phyloP scores from a whole-genome alignment of 2,329 filamentous ascomycete genomes.

The Acrocalymma vagum region DNA sequence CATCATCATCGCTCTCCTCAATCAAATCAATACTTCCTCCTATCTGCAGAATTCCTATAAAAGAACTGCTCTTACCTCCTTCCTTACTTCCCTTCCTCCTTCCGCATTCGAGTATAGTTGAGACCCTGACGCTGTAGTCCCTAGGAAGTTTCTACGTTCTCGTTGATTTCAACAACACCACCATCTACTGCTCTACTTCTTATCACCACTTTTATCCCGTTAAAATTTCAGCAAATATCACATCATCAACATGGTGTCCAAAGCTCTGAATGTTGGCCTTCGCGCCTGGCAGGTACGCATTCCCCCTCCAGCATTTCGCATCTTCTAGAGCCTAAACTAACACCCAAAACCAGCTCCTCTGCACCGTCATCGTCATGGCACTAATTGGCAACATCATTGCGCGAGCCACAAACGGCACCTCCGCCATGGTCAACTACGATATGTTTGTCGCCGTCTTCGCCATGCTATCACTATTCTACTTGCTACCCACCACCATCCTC shows the following conservation, averaged over 20 bases:
- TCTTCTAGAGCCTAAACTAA: not conserved
- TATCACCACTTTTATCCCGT: slow-evolving; percentile 8
- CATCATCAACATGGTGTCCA: slow-evolving; percentile 49
- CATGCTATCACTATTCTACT: slow-evolving; percentile 72
- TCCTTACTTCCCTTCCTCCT: slow-evolving; percentile 1
- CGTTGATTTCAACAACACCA: not conserved
- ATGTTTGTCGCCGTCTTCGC: slow-evolving; percentile 75
- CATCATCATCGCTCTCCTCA: slow-evolving; percentile 6
- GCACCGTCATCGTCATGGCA: slow-evolving; percentile 67
- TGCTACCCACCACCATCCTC: slow-evolving; percentile 65
- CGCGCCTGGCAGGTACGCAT: slow-evolving; percentile 51
- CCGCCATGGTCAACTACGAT: slow-evolving; percentile 66
- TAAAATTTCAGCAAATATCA: slow-evolving; percentile 12
- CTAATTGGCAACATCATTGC: slow-evolving; percentile 71
- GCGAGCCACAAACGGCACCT: slow-evolving; percentile 60
- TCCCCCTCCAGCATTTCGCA: not conserved
- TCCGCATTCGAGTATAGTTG: slow-evolving; percentile 4
- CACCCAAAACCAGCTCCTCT: slow-evolving; percentile 60
- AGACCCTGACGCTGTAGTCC: slow-evolving; percentile 22
- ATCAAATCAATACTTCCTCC: slow-evolving; percentile 7
- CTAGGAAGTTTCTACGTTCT: slow-evolving; percentile 5
- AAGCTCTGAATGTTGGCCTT: slow-evolving; percentile 49
- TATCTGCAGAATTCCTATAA: slow-evolving; percentile 9
- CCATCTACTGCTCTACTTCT: slow-evolving; percentile 3
- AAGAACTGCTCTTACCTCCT: not conserved